These are phyloP conservation scores for Ophiostoma triangulosporum DNA, from an alignment of 2,329 filamentous ascomycete species.

Conservation along the genomic window DNA sequence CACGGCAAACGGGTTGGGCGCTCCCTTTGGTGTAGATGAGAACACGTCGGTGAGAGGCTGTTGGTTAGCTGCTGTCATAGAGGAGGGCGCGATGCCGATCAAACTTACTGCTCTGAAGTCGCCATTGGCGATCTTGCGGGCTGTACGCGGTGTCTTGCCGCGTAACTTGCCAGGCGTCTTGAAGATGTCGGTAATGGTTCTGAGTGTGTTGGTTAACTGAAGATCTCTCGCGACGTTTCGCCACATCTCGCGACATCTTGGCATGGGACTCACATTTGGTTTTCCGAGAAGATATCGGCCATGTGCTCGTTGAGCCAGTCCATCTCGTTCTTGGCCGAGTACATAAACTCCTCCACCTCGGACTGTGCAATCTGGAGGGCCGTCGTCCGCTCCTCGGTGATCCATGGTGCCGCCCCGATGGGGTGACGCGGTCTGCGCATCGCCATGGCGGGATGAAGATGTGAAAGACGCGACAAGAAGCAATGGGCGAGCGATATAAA, in stretches of 20 bases:
- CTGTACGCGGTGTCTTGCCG: conserved; percentile 65
- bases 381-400: conserved; percentile 69
- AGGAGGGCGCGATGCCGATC: too few relatives aligned
- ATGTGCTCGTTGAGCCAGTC: conserved; percentile 99
- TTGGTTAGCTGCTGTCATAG: background rate
- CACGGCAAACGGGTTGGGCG: conserved; percentile 39
- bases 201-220: conserved; percentile 23
- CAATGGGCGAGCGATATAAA: background rate
- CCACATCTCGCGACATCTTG: background rate
- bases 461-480: conserved; percentile 1
- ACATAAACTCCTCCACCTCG: conserved; percentile 87
- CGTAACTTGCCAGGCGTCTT: conserved; percentile 80
- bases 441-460: conserved; percentile 19
- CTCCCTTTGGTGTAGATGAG: conserved; percentile 40
- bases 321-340: conserved; percentile 81
- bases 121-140: conserved; percentile 42
- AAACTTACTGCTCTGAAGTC: conserved; percentile 51
- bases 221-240: background rate
- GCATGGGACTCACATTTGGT: conserved; percentile 59
- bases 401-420: conserved; percentile 75
- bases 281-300: conserved; percentile 79
- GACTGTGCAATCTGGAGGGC: conserved; percentile 61
- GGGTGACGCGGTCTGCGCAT: conserved; percentile 46
- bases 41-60: conserved; percentile 49
- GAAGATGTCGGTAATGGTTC: conserved; percentile 88